phyloP scores from a whole-genome alignment of 139 green algal genomes.

The Chlamydomonas sp. region DNA sequence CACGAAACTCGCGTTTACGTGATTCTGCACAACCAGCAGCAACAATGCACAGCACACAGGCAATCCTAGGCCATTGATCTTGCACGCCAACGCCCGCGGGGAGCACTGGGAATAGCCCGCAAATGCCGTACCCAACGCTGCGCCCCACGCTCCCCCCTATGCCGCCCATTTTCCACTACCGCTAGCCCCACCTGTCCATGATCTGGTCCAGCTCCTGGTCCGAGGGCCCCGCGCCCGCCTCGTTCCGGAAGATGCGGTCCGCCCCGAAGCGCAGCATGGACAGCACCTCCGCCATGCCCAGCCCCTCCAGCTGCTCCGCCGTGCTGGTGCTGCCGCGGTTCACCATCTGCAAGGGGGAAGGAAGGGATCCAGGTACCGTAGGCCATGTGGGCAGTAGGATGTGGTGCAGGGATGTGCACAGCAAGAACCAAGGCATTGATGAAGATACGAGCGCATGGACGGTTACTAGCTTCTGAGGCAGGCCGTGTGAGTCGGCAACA shows the following conservation, averaged over 20 bases:
- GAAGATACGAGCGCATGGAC: no score
- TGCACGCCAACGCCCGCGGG: no score
- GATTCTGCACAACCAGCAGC: no score
- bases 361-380: neutral
- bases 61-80: no score
- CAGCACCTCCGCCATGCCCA: conserved; percentile 68
- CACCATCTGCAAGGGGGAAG: conserved; percentile 62
- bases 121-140: no score
- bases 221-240: conserved; percentile 41
- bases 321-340: conserved; percentile 61
- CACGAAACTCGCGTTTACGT: no score
- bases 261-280: conserved; percentile 69
- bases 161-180: neutral
- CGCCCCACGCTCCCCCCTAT: neutral
- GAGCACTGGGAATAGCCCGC: no score
- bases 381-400: neutral
- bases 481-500: no score
- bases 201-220: conserved; percentile 71
- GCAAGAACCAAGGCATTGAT: neutral
- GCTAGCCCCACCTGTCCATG: conserved; percentile 57
- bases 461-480: neutral
- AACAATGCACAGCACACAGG: no score
- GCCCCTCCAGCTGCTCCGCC: conserved; percentile 58
- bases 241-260: conserved; percentile 60
- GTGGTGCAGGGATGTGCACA: neutral